phyloP scores from a whole-genome alignment of 163 green algal species.

The Scenedesmus sp. region DNA sequence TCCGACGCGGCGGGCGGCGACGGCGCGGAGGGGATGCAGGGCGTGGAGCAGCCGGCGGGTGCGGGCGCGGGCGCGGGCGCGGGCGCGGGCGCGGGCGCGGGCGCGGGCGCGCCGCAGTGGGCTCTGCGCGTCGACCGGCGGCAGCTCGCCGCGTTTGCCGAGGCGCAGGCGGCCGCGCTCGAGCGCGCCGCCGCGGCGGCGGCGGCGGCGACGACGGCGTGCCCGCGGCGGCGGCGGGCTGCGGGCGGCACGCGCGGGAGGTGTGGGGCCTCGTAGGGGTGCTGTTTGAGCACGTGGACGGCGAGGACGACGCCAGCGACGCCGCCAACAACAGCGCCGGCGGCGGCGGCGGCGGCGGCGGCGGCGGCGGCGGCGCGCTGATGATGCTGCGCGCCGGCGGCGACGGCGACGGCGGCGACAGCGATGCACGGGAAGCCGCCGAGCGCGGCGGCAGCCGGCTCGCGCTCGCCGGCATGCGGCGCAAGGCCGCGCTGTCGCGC shows the following conservation, averaged over 20 bases:
- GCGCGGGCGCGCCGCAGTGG: slow-evolving; percentile 4
- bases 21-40: background rate
- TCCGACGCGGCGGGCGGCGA: background rate
- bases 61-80: slow-evolving; percentile 13
- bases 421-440: background rate
- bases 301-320: slow-evolving; percentile 18
- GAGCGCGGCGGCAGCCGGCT: background rate
- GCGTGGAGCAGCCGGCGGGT: background rate
- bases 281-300: slow-evolving; percentile 44
- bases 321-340: background rate
- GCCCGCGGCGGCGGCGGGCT: slow-evolving; percentile 2
- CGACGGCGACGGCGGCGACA: background rate
- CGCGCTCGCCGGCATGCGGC: slow-evolving; percentile 24
- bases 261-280: slow-evolving; percentile 38
- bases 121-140: slow-evolving; percentile 1
- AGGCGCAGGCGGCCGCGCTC: slow-evolving; percentile 13
- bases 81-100: background rate
- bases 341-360: slow-evolving; percentile 3
- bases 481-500: slow-evolving; percentile 10
- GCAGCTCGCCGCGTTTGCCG: slow-evolving; percentile 1
- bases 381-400: background rate
- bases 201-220: background rate
- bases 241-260: slow-evolving; percentile 23
- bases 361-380: background rate
- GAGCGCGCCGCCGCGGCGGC: background rate